Base-by-base conservation (phyloP, 2,329 filamentous ascomycete genomes). In the Rachicladosporium sp. region DNA sequence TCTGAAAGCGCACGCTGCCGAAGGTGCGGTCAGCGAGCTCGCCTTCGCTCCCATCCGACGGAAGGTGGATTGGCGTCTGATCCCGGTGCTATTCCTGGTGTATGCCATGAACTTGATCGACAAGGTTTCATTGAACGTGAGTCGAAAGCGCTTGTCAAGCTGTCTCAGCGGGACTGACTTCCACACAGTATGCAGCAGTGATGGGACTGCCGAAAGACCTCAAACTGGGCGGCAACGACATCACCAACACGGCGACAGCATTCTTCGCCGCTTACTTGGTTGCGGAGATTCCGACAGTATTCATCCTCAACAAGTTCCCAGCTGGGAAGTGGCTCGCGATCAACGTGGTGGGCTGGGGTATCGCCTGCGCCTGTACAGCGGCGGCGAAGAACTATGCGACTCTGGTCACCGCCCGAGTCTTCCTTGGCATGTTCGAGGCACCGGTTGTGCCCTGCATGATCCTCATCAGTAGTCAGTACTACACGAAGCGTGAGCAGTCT, bases 391-490 rank as follows among this genome's bases (percentile, higher is more conserved):
- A 67, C 53, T 82, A 81, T 48, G 58, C 63, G 1, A 67, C 70
- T 2, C 62, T 83, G 2, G 62, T 81, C 2, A 55, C 65, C 1
- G 71, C 79, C 4, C 71, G 79, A 13, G 77, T 73, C 0, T 60
- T 83, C 6, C 69, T 82, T 4, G 80, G 80, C 44, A 70, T 80
- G 39, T 82, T 82, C 49, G 79, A 83, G 55, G 74, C 78, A 0
- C 72, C 72, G 29, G 80, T 76, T 51, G 76, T 81, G 52, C 79
- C 79, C 0, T 66, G 70, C 6, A 80, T 83, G 47, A 64, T 82
- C 13, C 61, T 82, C 33, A 63, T 83, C 33, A 78, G 72, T 0
- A 68, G 70, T 31, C 79, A 80, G 64, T 83, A 78, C 78, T 83
- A 82, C 55, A 73, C 71, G 41, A 68, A 76, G 23, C 70, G 78